Evolutionary conservation across 306 rosid genomes (phyloP), one percentile per base, ranked within the genome.

Genomic region (Ceratonia siliqua): DNA sequence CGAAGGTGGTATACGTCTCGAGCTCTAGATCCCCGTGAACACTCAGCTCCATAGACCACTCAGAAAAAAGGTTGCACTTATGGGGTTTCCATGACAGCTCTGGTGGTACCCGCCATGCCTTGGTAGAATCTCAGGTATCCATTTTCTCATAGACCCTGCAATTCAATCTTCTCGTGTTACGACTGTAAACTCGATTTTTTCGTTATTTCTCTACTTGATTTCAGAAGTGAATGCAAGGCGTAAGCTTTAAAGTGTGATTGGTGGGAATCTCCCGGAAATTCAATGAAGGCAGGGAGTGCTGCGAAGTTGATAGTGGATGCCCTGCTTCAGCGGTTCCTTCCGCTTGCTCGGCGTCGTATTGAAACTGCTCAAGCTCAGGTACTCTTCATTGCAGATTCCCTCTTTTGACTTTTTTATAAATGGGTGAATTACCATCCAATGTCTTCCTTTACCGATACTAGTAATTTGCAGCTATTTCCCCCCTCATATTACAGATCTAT

Each of bases 301-400:
- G 97, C 99, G 62, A 95, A 89, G 90, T 88, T 95, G 77, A 95
- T 95, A 69, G 99, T 95, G 24, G 99, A 95, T 79, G 99, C 98
- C 54, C 83, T 95, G 71, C 98, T 92, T 68, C 99, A 95, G 89
- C 93, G 99, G 69, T 95, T 95, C 77, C 99, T 95, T 62, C 99
- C 98, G 1, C 97, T 95, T 55, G 96, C 99, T 36, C 95, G 99
- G 35, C 98, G 99, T 61, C 98, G 98, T 78, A 95, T 95, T 17
- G 98, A 95, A 85, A 95, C 99, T 49, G 97, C 99, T 49, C 99
- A 95, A 89, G 99, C 98, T 2, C 99, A 95, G 96, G 71, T 65
- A 14, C 55, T 15, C 55, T 43, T 43, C 18, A 43, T 43, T 43
- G 24, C 39, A 24, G 54, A 24, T 63, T 15, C 46, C n/a, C n/a